Evolutionary conservation across 73 alveolate genomes (phyloP).

Genomic region (Blepharisma japonicum): DNA sequence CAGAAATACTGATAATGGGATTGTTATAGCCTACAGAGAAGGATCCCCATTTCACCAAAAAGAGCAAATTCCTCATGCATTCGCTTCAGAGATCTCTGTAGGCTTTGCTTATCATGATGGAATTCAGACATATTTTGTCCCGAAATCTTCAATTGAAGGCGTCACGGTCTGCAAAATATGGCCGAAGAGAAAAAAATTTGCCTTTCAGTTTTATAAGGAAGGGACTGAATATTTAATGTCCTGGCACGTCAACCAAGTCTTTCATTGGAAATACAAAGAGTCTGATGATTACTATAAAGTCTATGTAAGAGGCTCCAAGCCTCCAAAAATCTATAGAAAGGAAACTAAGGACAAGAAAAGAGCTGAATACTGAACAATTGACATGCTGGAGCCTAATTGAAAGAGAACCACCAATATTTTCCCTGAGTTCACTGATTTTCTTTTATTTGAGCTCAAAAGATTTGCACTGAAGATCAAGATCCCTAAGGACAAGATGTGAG

Average conservation of each 20-base stretch:
- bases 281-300: not conserved
- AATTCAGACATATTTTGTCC: too few species aligned
- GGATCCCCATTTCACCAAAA: not conserved
- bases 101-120: not conserved
- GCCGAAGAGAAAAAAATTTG: not conserved
- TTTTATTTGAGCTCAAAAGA: not conserved
- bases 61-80: not conserved
- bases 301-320: not conserved
- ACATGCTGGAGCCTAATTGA: not conserved
- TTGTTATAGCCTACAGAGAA: too few species aligned
- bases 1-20: not conserved
- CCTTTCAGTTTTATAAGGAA: not conserved
- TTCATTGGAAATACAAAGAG: not conserved
- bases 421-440: not conserved
- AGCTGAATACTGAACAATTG: not conserved
- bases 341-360: not conserved
- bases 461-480: not conserved
- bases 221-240: not conserved
- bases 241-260: not conserved
- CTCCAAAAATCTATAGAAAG: constrained; percentile 3
- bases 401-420: not conserved
- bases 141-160: too few species aligned
- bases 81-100: not conserved
- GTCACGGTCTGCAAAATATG: not conserved
- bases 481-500: not conserved